Conservation (phyloP, 2,329 filamentous ascomycete species). For the Epichloe sibirici region DNA sequence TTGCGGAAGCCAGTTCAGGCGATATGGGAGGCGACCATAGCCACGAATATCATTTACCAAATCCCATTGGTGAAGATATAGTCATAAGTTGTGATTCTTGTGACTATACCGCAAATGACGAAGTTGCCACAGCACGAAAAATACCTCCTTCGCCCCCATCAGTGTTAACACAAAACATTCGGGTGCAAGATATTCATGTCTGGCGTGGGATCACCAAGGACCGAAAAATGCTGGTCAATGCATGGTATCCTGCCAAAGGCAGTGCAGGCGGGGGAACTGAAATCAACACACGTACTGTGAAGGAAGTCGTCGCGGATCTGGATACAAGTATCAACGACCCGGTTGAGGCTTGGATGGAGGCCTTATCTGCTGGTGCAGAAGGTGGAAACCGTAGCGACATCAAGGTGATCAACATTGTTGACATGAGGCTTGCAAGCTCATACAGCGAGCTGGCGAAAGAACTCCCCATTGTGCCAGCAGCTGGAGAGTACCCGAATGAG, state of each 20-base stretch:
- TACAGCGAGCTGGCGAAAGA: conserved; percentile 14
- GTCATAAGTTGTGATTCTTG: conserved; percentile 67
- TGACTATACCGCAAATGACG: conserved; percentile 72
- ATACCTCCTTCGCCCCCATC: not conserved
- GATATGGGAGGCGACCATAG: conserved; percentile 88
- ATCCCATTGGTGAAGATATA: conserved; percentile 70
- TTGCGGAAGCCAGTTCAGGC: conserved; percentile 86
- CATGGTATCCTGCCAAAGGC: conserved; percentile 44
- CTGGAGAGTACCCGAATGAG: conserved; percentile 1
- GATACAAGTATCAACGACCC: conserved; percentile 58
- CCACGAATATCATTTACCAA: conserved; percentile 87
- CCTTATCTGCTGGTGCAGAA: conserved; percentile 13
- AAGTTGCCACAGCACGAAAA: conserved; percentile 47
- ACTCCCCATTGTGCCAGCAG: conserved; percentile 15
- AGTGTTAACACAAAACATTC: not conserved
- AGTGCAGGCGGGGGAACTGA: conserved; percentile 17
- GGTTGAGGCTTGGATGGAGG: conserved; percentile 36
- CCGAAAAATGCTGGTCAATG: conserved; percentile 53
- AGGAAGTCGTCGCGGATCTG: conserved; percentile 50
- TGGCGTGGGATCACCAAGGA: conserved; percentile 60
- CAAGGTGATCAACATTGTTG: conserved; percentile 23
- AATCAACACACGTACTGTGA: conserved; percentile 48
- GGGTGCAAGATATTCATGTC: conserved; percentile 19
- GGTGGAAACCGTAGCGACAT: not conserved
- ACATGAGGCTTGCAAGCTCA: conserved; percentile 16